phyloP scores from a whole-genome alignment of 495 filamentous ascomycete species.

The Thermothielavioides terrestris region DNA sequence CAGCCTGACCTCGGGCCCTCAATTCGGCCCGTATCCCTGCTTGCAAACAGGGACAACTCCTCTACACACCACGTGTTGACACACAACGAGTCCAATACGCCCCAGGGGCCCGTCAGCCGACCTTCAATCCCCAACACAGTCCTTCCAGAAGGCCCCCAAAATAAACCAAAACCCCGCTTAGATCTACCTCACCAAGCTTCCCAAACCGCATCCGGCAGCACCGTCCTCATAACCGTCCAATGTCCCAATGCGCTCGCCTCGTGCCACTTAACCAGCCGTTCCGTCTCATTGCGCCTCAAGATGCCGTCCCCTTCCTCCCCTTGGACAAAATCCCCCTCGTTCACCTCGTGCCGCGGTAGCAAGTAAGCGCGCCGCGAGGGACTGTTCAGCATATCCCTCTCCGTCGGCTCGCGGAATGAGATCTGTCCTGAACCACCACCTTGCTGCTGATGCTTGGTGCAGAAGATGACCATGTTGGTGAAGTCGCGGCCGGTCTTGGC shows the following conservation, averaged over 20 bases:
- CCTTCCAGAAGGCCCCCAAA: neutral
- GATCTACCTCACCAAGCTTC: constrained; percentile 78
- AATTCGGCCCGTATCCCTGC: neutral
- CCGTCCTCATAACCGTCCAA: constrained; percentile 84
- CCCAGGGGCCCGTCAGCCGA: too few species aligned
- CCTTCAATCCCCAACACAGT: too few species aligned
- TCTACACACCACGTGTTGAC: neutral
- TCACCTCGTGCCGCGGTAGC: constrained; percentile 64
- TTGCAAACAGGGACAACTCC: neutral
- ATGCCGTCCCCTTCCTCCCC: constrained; percentile 35
- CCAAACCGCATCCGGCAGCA: constrained; percentile 74
- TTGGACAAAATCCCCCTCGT: constrained; percentile 34
- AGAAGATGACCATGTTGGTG: constrained; percentile 82
- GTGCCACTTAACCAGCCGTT: constrained; percentile 59
- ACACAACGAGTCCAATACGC: neutral
- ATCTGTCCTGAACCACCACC: constrained; percentile 31
- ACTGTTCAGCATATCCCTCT: constrained; percentile 63
- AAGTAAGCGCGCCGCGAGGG: constrained; percentile 59
- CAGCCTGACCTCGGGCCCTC: neutral
- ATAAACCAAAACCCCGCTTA: neutral
- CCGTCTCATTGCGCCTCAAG: constrained; percentile 48
- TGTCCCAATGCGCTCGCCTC: constrained; percentile 68
- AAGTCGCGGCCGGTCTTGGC: constrained; percentile 53
- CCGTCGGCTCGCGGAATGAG: constrained; percentile 57
- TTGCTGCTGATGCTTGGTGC: constrained; percentile 53